Conservation (phyloP, 2,329 filamentous ascomycete genomes). For the Ascochyta fabae region DNA sequence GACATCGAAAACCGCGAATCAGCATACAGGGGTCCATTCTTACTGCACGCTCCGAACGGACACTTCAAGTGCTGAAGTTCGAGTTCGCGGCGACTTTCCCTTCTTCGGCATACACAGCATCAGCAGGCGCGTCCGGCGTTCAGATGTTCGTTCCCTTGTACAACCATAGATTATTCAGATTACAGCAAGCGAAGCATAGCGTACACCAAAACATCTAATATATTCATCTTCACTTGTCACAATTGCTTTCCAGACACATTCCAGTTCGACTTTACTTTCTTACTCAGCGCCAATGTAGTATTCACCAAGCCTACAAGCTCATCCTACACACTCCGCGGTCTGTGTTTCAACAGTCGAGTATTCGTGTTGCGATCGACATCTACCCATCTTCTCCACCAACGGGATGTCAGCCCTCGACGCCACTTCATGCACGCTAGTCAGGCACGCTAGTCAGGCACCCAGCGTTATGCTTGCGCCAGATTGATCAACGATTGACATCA, state of each 20-base stretch:
- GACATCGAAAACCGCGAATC: slow-evolving; percentile 10
- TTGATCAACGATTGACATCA: slow-evolving; percentile 10
- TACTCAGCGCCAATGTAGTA: neutral
- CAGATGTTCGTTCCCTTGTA: slow-evolving; percentile 5
- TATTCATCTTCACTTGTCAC: neutral
- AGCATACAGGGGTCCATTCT: slow-evolving; percentile 6
- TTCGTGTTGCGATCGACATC: slow-evolving; percentile 2
- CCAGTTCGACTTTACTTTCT: neutral
- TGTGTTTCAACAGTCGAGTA: neutral
- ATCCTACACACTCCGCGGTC: neutral
- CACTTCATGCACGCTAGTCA: slow-evolving; percentile 9
- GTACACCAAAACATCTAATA: neutral
- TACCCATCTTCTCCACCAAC: slow-evolving; percentile 1
- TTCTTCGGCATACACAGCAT: slow-evolving; percentile 10
- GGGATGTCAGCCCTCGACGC: neutral
- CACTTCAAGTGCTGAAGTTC: slow-evolving; percentile 45
- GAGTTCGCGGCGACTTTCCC: slow-evolving; percentile 8
- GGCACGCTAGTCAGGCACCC: slow-evolving; percentile 18
- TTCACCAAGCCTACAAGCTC: neutral
- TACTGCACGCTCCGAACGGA: slow-evolving; percentile 12
- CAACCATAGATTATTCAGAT: slow-evolving; percentile 9
- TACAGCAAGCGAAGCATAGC: slow-evolving; percentile 12
- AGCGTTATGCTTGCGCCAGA: slow-evolving; percentile 9
- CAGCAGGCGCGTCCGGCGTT: slow-evolving; percentile 11
- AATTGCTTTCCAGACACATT: neutral